Percentiles rank a stretch among this genome's conserved stretches.
phyloP scores from a whole-genome alignment of 108 stramenopile genomes.

The Conticribra guillardii region DNA sequence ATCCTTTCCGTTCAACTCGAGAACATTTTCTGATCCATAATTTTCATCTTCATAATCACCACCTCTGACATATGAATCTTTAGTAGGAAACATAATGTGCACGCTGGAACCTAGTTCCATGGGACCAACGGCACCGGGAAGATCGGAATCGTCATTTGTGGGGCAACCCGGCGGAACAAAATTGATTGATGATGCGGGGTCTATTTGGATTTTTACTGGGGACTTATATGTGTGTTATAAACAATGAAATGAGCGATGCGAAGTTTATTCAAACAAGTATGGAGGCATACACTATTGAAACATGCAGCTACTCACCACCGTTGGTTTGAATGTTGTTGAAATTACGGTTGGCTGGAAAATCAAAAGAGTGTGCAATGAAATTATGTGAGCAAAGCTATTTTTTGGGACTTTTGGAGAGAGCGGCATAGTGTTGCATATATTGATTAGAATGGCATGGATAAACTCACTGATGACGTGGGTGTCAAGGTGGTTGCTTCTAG shows the following conservation, averaged over 20 bases:
- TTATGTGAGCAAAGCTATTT: background rate
- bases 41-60: slow-evolving; percentile 7
- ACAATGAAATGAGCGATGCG: no score
- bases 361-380: no score
- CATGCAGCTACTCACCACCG: no score
- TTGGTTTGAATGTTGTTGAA: no score
- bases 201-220: no score
- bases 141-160: background rate
- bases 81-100: background rate
- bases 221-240: no score
- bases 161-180: slow-evolving; percentile 9
- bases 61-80: slow-evolving; percentile 16
- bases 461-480: background rate
- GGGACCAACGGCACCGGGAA: background rate
- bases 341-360: no score
- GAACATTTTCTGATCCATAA: background rate
- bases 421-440: background rate
- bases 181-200: no score
- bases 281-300: no score
- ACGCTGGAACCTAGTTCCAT: background rate
- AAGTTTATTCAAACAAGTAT: no score
- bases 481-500: background rate
- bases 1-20: background rate
- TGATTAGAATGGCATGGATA: no score
- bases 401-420: background rate